Conservation (phyloP, 352 stramenopile species). For the Blastocystis sp. region DNA sequence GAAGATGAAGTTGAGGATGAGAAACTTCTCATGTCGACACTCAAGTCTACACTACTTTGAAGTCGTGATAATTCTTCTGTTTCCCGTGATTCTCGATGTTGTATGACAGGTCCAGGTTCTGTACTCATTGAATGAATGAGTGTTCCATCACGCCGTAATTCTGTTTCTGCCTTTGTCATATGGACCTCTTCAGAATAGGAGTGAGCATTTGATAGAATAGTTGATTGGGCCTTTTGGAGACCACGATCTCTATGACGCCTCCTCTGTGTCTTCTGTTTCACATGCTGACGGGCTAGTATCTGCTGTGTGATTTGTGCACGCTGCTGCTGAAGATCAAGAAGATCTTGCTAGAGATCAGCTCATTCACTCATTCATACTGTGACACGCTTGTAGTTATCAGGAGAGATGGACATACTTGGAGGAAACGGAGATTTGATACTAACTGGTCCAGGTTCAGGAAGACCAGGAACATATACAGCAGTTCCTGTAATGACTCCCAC, state of each 20-base stretch:
- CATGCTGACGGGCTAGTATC: neutral
- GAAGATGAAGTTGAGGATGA: neutral
- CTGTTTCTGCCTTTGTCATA: neutral
- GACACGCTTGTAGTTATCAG: neutral
- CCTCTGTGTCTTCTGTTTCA: neutral
- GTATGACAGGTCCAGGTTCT: neutral
- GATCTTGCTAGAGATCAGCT: neutral
- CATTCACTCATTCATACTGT: neutral
- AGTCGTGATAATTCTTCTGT: neutral
- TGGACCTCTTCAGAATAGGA: neutral
- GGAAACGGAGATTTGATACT: conserved; percentile 71
- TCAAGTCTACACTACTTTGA: neutral
- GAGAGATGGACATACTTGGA: neutral
- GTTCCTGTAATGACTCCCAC: conserved; percentile 81
- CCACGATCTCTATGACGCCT: neutral
- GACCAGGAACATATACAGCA: conserved; percentile 82
- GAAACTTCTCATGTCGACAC: neutral
- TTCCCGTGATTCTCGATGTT: no score
- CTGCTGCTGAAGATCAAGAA: neutral
- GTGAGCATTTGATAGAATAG: neutral
- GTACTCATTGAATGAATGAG: neutral
- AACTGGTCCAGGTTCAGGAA: conserved; percentile 82
- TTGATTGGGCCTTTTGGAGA: neutral
- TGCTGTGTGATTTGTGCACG: neutral
- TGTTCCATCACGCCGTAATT: neutral